Percentiles rank a stretch among this genome's conserved stretches.
Conservation (phyloP, 768 basidiomycete genomes). For the Lactarius deliciosus region DNA sequence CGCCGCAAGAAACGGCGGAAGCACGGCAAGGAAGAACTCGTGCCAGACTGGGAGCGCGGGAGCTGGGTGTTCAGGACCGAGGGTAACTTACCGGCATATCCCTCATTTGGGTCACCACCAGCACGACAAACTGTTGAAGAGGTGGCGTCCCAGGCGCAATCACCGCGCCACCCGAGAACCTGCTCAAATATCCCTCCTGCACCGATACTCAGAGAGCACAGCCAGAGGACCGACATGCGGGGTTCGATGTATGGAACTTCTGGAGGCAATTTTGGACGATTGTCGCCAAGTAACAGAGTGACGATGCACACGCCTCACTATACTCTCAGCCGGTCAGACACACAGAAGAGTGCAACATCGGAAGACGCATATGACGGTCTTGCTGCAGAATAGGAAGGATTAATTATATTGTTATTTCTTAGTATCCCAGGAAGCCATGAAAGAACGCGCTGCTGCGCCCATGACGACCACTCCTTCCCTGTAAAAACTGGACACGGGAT, state of each 20-base stretch:
- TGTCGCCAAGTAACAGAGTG: conserved; percentile 4
- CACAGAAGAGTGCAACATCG: conserved; percentile 2
- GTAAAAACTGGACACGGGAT: neutral
- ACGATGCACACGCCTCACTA: conserved; percentile 10
- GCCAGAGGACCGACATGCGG: neutral
- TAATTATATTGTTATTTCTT: neutral
- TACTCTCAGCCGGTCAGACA: conserved; percentile 8
- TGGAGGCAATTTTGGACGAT: neutral
- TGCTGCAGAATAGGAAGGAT: conserved; percentile 7
- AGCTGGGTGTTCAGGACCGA: conserved; percentile 51
- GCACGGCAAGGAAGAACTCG: conserved; percentile 50
- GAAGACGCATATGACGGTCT: conserved; percentile 28
- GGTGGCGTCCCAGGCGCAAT: conserved; percentile 1
- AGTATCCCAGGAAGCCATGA: neutral
- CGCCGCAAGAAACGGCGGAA: conserved; percentile 35
- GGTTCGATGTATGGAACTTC: neutral
- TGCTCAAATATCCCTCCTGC: neutral
- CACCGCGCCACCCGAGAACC: neutral
- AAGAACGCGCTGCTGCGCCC: neutral
- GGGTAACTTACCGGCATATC: conserved; percentile 34
- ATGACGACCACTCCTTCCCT: neutral
- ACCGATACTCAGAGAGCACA: neutral
- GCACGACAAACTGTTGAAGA: conserved; percentile 16
- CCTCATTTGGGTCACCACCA: conserved; percentile 34
- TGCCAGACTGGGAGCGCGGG: conserved; percentile 62